phyloP scores from a whole-genome alignment of 768 basidiomycete species.

The Suillus decipiens region DNA sequence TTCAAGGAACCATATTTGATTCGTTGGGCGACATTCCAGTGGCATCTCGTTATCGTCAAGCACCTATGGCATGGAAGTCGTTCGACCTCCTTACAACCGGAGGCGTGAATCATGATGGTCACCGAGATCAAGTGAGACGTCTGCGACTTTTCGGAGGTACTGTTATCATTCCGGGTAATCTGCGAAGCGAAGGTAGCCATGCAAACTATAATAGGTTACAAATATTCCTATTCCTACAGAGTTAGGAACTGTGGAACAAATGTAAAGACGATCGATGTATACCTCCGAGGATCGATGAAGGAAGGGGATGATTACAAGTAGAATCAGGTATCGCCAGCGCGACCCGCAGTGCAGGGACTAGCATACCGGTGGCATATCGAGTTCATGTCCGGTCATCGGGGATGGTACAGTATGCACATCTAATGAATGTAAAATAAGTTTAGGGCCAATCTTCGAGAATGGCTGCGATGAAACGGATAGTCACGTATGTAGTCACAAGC shows the following conservation, averaged over 20 bases:
- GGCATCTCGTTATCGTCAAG: background rate
- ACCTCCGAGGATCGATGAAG: background rate
- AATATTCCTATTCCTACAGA: background rate
- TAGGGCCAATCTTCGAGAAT: background rate
- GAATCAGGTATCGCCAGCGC: background rate
- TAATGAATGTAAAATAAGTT: too few relatives aligned
- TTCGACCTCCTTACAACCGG: background rate
- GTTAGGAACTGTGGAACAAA: background rate
- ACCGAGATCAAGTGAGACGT: background rate
- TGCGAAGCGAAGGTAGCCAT: background rate
- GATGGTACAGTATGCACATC: too few relatives aligned
- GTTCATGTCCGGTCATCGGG: background rate
- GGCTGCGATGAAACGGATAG: background rate
- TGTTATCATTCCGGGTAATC: background rate
- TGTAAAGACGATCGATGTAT: background rate
- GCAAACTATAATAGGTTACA: background rate
- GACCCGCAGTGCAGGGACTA: background rate
- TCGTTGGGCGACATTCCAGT: background rate
- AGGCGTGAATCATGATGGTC: background rate
- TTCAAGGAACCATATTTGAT: background rate
- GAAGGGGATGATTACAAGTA: background rate
- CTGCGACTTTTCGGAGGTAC: background rate
- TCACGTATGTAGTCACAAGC: background rate
- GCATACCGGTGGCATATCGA: background rate
- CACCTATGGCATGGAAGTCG: background rate